Base-by-base conservation (phyloP, 1,284 basidiomycete genomes). In the Hypsizygus ulmarius region DNA sequence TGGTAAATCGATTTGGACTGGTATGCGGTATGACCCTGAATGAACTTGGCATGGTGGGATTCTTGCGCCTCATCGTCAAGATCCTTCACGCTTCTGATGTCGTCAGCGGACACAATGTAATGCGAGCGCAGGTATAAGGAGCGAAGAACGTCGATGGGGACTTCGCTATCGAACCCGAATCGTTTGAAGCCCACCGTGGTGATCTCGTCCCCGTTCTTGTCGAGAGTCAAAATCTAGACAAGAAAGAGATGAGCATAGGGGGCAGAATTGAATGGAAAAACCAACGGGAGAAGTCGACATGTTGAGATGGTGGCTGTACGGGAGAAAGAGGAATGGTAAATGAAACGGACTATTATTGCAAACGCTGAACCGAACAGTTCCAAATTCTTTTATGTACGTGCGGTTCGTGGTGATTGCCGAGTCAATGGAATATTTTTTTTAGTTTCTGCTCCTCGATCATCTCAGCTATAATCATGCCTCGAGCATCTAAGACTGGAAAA, bases 131-230 rank as follows among this genome's bases (percentile, higher is more conserved):
- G 81, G 71, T 96, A 96, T 47, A 96, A 79, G 16, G 84, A 81
- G 43, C 93, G 87, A 43, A 95, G 80, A 55, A 79, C 73, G 54
- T 91, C 85, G 58, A 93, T 70, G 45, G 86, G 66, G 54, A 94
- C 89, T 61, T 86, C 79, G 61, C 85, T 88, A 70, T 95, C 86
- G 67, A 96, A 96, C 16, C 90, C 91, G 60, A 94, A 93, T 48
- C 85, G 81, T 60, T 87, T 68, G 67, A 86, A 83, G 45, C 92
- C 92, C 43, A 95, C 91, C 21, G 80, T 73, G 43, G 71, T 82
- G 61, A 92, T 90, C 62, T 86, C 83, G n/a, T 77, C 59, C 36
- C 87, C 88, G 49, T 79, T 75, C 71, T 86, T 89, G 65, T 89
- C 88, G 49, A 88, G 65, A 38, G 79, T 81, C 44, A 66, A 74